phyloP scores from a whole-genome alignment of 2,329 filamentous ascomycete genomes.

The Fusarium stilboides region DNA sequence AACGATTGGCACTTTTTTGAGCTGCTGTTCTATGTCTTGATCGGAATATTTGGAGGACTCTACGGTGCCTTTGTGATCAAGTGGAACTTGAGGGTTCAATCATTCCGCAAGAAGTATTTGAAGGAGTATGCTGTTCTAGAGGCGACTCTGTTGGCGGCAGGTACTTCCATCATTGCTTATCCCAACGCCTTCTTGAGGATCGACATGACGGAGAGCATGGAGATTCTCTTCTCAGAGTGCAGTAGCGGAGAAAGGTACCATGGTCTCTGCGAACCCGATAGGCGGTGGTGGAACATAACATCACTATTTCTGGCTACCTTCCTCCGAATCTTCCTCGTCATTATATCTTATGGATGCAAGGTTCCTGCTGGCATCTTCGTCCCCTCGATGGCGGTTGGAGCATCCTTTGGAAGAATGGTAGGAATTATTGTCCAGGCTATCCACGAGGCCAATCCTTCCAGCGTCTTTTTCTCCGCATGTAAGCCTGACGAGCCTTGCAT shows the following conservation, averaged over 20 bases:
- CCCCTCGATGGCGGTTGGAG: conserved; percentile 96
- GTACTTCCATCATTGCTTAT: conserved; percentile 94
- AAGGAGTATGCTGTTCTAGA: conserved; percentile 87
- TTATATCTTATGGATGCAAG: conserved; percentile 97
- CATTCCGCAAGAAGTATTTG: conserved; percentile 95
- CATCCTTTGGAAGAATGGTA: conserved; percentile 93
- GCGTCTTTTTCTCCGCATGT: conserved; percentile 89
- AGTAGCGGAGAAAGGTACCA: conserved; percentile 91
- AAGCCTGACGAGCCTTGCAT: conserved; percentile 95
- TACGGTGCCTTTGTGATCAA: conserved; percentile 98
- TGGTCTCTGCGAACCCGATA: conserved; percentile 85
- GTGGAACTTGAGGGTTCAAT: conserved; percentile 92
- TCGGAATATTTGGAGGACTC: conserved; percentile 93
- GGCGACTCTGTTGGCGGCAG: conserved; percentile 84
- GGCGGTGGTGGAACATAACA: conserved; percentile 82
- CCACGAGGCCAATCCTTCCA: conserved; percentile 85
- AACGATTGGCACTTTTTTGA: conserved; percentile 99
- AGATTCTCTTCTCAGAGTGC: conserved; percentile 95
- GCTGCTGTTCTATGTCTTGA: conserved; percentile 89
- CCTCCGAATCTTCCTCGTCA: conserved; percentile 86
- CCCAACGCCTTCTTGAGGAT: conserved; percentile 96
- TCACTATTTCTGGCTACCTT: conserved; percentile 85
- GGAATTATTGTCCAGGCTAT: conserved; percentile 94
- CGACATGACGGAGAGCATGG: conserved; percentile 99
- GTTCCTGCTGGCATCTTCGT: conserved; percentile 98